Conservation (phyloP, 2,329 filamentous ascomycete species). For the Pseudodiploospora longispora region DNA sequence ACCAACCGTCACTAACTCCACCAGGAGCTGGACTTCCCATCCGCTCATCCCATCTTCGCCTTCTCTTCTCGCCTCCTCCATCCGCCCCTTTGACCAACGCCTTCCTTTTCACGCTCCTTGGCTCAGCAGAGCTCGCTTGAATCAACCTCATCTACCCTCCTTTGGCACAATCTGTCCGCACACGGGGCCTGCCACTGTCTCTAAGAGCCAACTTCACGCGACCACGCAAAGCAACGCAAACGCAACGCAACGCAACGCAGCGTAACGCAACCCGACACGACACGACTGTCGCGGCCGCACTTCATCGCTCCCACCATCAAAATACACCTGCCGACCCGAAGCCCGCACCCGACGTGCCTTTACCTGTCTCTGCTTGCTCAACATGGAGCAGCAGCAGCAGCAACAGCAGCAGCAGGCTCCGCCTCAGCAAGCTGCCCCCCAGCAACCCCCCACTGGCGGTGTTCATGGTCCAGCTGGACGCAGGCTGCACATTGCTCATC, state of each 20-base stretch:
- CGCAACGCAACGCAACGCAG: not conserved
- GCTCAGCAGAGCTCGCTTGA: constrained; percentile 23
- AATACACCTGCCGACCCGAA: constrained; percentile 13
- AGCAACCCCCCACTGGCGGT: constrained; percentile 45
- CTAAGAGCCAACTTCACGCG: constrained; percentile 10
- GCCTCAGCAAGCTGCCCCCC: constrained; percentile 35
- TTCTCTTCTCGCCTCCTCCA: constrained; percentile 33
- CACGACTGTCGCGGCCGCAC: not conserved
- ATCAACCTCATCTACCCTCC: constrained; percentile 25
- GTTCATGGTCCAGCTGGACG: constrained; percentile 72
- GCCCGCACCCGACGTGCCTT: constrained; percentile 37
- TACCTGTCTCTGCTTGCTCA: constrained; percentile 39
- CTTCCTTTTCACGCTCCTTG: constrained; percentile 30
- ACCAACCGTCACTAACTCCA: not conserved
- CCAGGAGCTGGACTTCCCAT: constrained; percentile 28
- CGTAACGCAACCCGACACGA: not conserved
- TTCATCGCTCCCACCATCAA: not conserved
- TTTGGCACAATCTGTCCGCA: constrained; percentile 27
- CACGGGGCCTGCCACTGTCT: constrained; percentile 13
- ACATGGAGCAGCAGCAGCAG: constrained; percentile 54
- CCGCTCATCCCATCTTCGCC: constrained; percentile 37
- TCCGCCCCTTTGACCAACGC: constrained; percentile 25
- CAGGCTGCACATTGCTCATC: constrained; percentile 93
- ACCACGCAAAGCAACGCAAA: not conserved
- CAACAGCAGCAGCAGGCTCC: constrained; percentile 45